Evolutionary conservation across 352 stramenopile genomes (phyloP), one percentile per base, ranked within the genome.

Genomic region (Pythium pectinolyticum): DNA sequence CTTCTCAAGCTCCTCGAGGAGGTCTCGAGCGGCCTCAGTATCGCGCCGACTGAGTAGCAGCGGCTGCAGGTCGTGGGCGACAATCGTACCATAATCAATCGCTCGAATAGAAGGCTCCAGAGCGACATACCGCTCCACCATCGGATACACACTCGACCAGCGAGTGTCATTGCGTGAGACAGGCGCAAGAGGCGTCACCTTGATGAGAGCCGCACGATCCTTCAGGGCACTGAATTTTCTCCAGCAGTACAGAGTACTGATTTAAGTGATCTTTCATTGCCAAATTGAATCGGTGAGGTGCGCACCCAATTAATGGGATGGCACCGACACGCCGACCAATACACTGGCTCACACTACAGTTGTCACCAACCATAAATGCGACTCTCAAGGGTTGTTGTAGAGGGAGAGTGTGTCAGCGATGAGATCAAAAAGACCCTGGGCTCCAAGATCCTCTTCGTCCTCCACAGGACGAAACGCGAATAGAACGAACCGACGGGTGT

Each of bases 331-430:
- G 49, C 20, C 39, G 34, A 24, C 59, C 68, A 37, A 67, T 72
- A 55, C 45, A 69, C 50, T 66, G 46, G 10, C 69, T 75, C 0
- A 69, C 56, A 31, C 11, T 62, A 19, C 59, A 68, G n/a, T 68
- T 68, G 40, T 60, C 57, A 2, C 22, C 64, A 5, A 67, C 41
- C 64, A 72, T 67, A 47, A 67, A 67, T 6, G 32, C 14, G 0
- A 67, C 58, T 1, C 52, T 7, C 6, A n/a, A n/a, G n/a, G n/a
- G n/a, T 55, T 55, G 5, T 55, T 19, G 31, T 55, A 55, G 19
- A 24, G 48, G 19, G 30, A 47, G 12, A 58, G 35, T 10, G 51
- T 58, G 30, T 58, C 51, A 10, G 30, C 31, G 14, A 58, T 58
- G 31, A 58, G 51, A 25, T 58, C 51, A 25, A 58, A 58, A 5